A percentile compares a stretch with the other conserved stretches of the same genome.
Conservation (phyloP, 257 asterid species). For the Solanum arcanum region DNA sequence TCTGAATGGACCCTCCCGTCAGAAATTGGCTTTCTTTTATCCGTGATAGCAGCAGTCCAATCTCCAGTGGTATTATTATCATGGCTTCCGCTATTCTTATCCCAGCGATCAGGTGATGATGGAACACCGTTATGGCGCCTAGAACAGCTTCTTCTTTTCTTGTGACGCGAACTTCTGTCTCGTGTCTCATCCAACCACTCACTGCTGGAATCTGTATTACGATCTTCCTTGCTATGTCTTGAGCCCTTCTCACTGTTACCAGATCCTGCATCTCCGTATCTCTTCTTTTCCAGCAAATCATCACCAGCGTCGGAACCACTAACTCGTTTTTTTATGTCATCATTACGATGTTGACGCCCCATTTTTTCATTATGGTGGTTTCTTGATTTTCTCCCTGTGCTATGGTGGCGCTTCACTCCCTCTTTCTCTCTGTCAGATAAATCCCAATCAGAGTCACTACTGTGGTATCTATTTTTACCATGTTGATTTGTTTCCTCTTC, state of each 20-base stretch:
- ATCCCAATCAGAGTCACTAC: conserved; percentile 27
- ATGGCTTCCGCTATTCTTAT: conserved; percentile 9
- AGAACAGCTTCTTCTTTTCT: background rate
- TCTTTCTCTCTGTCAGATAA: conserved; percentile 13
- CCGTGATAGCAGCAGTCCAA: conserved; percentile 17
- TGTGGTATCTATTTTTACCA: conserved; percentile 11
- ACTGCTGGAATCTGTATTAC: conserved; percentile 9
- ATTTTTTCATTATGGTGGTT: background rate
- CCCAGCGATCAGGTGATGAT: conserved; percentile 25
- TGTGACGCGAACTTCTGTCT: background rate
- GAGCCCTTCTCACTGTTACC: conserved; percentile 15
- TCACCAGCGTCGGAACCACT: conserved; percentile 1
- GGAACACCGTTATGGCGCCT: conserved; percentile 6
- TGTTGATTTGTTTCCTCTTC: conserved; percentile 15
- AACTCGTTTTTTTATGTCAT: conserved; percentile 1
- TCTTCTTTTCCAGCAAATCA: conserved; percentile 11
- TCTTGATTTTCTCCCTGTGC: conserved; percentile 19
- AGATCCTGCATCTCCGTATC: conserved; percentile 5
- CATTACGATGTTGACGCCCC: conserved; percentile 10
- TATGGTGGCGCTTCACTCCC: conserved; percentile 3
- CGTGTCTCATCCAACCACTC: conserved; percentile 8
- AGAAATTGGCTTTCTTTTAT: conserved; percentile 14
- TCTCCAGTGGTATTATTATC: conserved; percentile 12
- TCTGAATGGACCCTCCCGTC: conserved; percentile 8
- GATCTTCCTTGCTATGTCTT: conserved; percentile 7